Evolutionary conservation across 106 monocot species (phyloP).

Genomic region (Gastrodia elata): DNA sequence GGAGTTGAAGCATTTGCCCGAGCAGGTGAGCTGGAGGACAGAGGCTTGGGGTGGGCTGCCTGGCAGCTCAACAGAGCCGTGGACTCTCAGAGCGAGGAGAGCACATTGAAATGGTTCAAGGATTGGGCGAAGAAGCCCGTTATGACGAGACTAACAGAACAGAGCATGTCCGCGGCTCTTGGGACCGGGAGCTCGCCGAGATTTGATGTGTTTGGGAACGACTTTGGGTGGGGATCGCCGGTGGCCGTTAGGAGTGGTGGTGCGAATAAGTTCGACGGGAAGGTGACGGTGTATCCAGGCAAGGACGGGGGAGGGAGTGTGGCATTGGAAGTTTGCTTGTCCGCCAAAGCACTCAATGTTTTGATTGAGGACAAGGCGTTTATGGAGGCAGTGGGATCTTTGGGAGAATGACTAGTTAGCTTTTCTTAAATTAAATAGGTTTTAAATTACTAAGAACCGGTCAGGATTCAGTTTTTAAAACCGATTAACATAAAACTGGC

Average conservation of each 20-base stretch:
- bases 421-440: too few species aligned
- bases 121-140: slow-evolving; percentile 13
- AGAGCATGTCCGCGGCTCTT: background rate
- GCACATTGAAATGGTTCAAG: background rate
- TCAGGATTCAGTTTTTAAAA: too few species aligned
- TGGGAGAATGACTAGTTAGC: background rate
- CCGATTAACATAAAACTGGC: too few species aligned
- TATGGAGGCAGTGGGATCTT: background rate
- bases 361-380: background rate
- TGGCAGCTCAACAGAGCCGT: slow-evolving; percentile 23
- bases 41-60: slow-evolving; percentile 23
- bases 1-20: background rate
- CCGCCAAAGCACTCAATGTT: background rate
- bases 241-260: slow-evolving; percentile 26
- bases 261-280: slow-evolving; percentile 33
- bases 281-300: slow-evolving; percentile 24
- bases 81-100: background rate
- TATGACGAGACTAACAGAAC: background rate
- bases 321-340: slow-evolving; percentile 31
- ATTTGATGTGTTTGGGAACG: slow-evolving; percentile 42
- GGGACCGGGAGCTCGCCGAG: slow-evolving; percentile 30
- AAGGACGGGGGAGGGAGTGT: slow-evolving; percentile 23
- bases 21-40: slow-evolving; percentile 14
- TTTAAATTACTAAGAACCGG: too few species aligned
- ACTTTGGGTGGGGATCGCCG: slow-evolving; percentile 63